Base-by-base conservation (phyloP, 1,139 yeast species). In the Yamadazyma oceani region DNA sequence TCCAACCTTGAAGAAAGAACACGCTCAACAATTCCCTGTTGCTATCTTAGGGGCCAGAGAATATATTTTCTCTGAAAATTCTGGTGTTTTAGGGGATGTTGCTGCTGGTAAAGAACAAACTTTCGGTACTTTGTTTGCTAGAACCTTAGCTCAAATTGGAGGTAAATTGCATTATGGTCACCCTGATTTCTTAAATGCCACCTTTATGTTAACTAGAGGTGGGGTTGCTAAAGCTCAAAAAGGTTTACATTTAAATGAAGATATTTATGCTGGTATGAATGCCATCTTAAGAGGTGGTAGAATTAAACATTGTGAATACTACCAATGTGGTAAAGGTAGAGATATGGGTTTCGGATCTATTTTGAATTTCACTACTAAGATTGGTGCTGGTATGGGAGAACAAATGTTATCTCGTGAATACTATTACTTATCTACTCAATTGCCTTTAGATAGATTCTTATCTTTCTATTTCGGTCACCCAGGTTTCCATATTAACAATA, bases 301-400 rank as follows among this genome's bases (percentile, higher is more conserved):
- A 71, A 92, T 92, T 58, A 92, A 92, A 78, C 98, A 92, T 64
- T 92, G 97, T 77, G 98, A 92, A 66, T 92, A 90, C 73, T 92
- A 87, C 71, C 98, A 92, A 71, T 92, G 98, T 81, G 98, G 98
- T 85, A 92, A 92, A 71, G 98, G 98, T 71, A 89, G 98, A 82
- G 98, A 92, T 83, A 81, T 92, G 73, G 98, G 98, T 72, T 92
- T 92, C 67, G 97, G 97, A 48, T 90, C 98, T 29, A 89, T 92
- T 78, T 80, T 92, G 75, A 92, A 92, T 71, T 92, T 92, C 82
- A 92, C 97, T 26, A 92, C 98, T 44, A 92, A 92, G 78, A 92
- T 92, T 82, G 98, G 98, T 76, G 96, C 97, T 58, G 98, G 98
- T 85, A 92, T 92, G 98, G 98, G 98, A 71, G 98, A 92, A 70